phyloP scores from a whole-genome alignment of 352 stramenopile genomes.

The Phytophthora sp. region DNA sequence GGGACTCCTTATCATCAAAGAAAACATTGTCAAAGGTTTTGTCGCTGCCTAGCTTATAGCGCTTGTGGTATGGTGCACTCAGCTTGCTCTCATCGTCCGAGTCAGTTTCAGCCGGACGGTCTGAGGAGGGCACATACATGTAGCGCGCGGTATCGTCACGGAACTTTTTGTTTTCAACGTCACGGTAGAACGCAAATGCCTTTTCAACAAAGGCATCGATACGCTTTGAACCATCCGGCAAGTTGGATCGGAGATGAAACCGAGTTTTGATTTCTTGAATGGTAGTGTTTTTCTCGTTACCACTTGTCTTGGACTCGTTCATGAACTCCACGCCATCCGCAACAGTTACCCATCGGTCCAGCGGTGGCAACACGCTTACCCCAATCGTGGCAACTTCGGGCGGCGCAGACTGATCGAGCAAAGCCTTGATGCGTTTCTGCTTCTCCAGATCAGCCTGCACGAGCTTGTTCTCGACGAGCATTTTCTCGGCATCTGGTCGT shows the following conservation, averaged over 20 bases:
- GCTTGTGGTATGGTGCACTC: conserved; percentile 44
- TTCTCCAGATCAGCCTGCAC: conserved; percentile 19
- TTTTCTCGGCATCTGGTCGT: conserved; percentile 7
- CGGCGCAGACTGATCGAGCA: conserved; percentile 7
- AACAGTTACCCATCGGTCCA: conserved; percentile 46
- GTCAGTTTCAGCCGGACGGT: conserved; percentile 5
- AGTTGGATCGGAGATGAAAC: conserved; percentile 27
- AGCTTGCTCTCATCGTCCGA: conserved; percentile 19
- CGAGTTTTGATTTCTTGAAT: conserved; percentile 30
- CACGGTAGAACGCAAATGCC: conserved; percentile 42
- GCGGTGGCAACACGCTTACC: conserved; percentile 40
- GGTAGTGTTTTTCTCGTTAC: conserved; percentile 22
- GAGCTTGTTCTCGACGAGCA: conserved; percentile 15
- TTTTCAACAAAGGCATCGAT: conserved; percentile 49
- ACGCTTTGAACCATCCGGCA: conserved; percentile 27
- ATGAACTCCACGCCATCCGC: conserved; percentile 48
- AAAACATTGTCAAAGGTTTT: conserved; percentile 92
- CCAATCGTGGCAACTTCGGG: conserved; percentile 40
- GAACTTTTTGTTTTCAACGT: conserved; percentile 39
- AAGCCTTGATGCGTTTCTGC: conserved; percentile 20
- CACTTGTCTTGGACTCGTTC: conserved; percentile 36
- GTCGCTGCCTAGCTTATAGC: conserved; percentile 81
- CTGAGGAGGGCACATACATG: conserved; percentile 42
- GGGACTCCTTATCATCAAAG: conserved; percentile 77
- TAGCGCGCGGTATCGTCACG: conserved; percentile 50